Evolutionary conservation across 1,284 basidiomycete species (phyloP).

Genomic region (Cryptococcus hybrid): DNA sequence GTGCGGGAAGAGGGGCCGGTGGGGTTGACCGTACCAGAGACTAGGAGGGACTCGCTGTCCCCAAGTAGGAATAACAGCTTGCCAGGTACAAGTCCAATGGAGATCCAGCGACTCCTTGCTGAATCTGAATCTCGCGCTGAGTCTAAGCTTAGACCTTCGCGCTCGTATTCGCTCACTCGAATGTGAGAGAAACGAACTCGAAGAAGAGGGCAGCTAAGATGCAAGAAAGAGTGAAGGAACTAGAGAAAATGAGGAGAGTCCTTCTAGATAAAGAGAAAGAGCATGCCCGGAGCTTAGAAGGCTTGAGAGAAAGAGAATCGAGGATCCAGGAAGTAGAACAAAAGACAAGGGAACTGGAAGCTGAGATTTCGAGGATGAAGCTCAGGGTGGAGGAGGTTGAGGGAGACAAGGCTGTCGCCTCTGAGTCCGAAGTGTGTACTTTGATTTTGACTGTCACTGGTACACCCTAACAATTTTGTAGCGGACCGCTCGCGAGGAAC

Average conservation of each 20-base stretch:
- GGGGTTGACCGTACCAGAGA: constrained; percentile 4
- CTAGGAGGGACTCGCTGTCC: constrained; percentile 9
- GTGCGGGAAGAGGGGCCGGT: constrained; percentile 6
- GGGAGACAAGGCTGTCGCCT: constrained; percentile 50
- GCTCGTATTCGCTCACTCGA: constrained; percentile 47
- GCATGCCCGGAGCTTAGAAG: constrained; percentile 56
- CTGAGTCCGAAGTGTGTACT: constrained; percentile 50
- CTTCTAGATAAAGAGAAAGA: constrained; percentile 58
- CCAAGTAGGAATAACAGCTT: constrained; percentile 12
- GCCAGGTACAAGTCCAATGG: constrained; percentile 53
- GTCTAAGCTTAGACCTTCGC: constrained; percentile 54
- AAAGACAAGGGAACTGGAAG: constrained; percentile 58
- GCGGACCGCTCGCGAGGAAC: constrained; percentile 49
- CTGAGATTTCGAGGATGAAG: constrained; percentile 24
- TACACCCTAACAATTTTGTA: constrained; percentile 9
- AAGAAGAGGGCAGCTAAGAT: constrained; percentile 75
- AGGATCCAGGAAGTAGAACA: constrained; percentile 57
- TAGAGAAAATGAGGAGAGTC: constrained; percentile 65
- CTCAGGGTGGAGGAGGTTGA: constrained; percentile 55
- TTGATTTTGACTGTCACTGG: background rate
- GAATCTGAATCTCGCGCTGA: constrained; percentile 75
- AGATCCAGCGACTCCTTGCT: constrained; percentile 72
- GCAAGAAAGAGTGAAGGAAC: constrained; percentile 59
- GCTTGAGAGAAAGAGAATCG: constrained; percentile 61
- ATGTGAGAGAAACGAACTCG: constrained; percentile 54